Conservation (phyloP, 768 basidiomycete species). For the Xerocomellus amylosporus region DNA sequence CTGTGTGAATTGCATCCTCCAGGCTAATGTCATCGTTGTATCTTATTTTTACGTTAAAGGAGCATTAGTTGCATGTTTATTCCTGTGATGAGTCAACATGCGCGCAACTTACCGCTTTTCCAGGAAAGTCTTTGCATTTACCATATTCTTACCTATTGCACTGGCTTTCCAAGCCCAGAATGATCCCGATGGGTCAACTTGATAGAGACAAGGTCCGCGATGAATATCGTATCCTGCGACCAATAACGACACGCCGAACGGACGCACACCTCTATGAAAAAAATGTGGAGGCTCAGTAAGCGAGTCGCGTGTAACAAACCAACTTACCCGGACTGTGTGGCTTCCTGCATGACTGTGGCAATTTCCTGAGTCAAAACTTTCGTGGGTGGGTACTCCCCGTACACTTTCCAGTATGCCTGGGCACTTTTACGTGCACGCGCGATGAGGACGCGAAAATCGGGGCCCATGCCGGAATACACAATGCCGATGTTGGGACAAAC, state of each 20-base stretch:
- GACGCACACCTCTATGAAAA: conserved; percentile 85
- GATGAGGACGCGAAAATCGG: conserved; percentile 94
- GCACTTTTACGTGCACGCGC: conserved; percentile 95
- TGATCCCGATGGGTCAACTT: conserved; percentile 97
- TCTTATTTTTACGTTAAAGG: conserved; percentile 56
- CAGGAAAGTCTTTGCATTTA: conserved; percentile 98
- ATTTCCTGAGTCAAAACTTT: conserved; percentile 96
- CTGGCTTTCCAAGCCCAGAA: conserved; percentile 99
- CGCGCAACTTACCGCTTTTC: conserved; percentile 81
- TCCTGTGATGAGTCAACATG: conserved; percentile 23
- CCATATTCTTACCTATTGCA: conserved; percentile 99
- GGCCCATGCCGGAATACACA: conserved; percentile 99
- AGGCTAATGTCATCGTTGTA: conserved; percentile 99
- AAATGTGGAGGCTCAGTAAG: conserved; percentile 32
- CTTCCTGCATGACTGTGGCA: conserved; percentile 97
- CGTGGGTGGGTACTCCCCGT: conserved; percentile 97
- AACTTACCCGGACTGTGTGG: conserved; percentile 93
- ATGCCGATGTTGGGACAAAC: conserved; percentile 99
- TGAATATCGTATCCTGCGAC: conserved; percentile 96
- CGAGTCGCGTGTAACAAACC: conserved; percentile 19
- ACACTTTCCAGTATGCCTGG: conserved; percentile 99
- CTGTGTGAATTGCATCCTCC: conserved; percentile 98
- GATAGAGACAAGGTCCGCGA: conserved; percentile 95
- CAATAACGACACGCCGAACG: conserved; percentile 96
- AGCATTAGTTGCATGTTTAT: conserved; percentile 14